Evolutionary conservation across 768 basidiomycete species (phyloP).

Genomic region (Lentinus brumalis): DNA sequence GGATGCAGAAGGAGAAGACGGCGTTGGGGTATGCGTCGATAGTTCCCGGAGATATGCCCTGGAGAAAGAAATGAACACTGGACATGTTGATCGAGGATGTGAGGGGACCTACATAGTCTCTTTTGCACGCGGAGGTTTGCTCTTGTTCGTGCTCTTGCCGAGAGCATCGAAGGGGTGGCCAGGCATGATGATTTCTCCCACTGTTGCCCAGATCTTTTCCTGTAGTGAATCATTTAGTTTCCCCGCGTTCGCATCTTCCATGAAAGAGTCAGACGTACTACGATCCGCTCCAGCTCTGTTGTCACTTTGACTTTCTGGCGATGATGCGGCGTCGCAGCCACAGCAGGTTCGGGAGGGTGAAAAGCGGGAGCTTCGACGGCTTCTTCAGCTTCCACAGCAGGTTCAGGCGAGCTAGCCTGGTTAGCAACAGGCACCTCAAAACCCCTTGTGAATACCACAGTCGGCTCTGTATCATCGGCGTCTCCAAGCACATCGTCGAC

Average conservation of each 20-base stretch:
- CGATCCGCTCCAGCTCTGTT: conserved; percentile 62
- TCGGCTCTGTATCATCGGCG: conserved; percentile 4
- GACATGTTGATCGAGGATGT: background rate
- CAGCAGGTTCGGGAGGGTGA: too few species aligned
- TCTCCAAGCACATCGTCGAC: conserved; percentile 13
- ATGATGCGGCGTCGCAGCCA: conserved; percentile 4
- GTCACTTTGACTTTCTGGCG: conserved; percentile 52
- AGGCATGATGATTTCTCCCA: conserved; percentile 65
- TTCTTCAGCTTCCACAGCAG: background rate
- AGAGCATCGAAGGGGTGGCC: conserved; percentile 43
- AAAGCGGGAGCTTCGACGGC: background rate
- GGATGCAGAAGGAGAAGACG: conserved; percentile 59
- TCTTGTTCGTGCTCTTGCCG: conserved; percentile 32
- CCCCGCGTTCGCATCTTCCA: too few species aligned
- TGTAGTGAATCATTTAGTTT: conserved; percentile 28
- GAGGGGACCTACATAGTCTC: conserved; percentile 57
- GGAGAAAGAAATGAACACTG: conserved; percentile 2
- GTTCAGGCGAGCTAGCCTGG: background rate
- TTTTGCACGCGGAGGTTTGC: conserved; percentile 52
- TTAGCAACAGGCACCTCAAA: background rate
- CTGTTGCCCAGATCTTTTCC: conserved; percentile 70
- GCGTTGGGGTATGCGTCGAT: conserved; percentile 50
- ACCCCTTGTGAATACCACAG: conserved; percentile 3
- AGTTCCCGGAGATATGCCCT: conserved; percentile 63
- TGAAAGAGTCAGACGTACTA: conserved; percentile 43